Evolutionary conservation across 1,284 basidiomycete genomes (phyloP).

Genomic region (Sporisorium graminicola): DNA sequence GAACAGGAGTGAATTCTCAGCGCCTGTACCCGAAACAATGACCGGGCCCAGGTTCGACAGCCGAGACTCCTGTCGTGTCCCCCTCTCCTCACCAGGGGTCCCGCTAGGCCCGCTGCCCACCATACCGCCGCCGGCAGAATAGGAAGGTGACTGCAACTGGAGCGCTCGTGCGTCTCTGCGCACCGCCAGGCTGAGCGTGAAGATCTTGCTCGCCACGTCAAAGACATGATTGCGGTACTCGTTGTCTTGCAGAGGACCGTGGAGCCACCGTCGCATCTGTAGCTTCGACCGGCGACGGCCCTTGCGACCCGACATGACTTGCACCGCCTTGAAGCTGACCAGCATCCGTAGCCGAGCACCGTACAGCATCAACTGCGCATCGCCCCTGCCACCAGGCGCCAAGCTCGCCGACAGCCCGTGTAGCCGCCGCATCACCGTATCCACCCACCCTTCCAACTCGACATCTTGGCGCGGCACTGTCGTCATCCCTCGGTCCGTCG

Average conservation of each 20-base stretch:
- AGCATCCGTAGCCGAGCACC: conserved; percentile 5
- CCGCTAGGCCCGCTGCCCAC: no score
- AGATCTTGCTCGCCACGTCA: conserved; percentile 7
- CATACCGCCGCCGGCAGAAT: no score
- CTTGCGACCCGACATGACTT: conserved; percentile 15
- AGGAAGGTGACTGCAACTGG: no score
- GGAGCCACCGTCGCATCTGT: conserved; percentile 10
- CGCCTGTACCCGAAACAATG: conserved; percentile 2
- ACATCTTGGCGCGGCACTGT: background rate
- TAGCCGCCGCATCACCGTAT: no score
- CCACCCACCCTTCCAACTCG: background rate
- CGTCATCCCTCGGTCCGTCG: background rate
- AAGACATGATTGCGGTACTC: conserved; percentile 2
- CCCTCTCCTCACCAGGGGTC: no score
- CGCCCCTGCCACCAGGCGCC: background rate
- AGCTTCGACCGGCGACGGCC: background rate
- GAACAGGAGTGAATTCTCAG: conserved; percentile 3
- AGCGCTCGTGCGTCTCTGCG: no score
- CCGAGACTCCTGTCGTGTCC: background rate
- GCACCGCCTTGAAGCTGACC: conserved; percentile 12
- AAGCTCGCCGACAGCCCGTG: no score
- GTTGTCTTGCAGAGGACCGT: background rate
- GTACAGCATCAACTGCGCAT: conserved; percentile 7
- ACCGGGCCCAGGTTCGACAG: background rate
- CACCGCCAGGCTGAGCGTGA: background rate